Base-by-base conservation (phyloP, 768 basidiomycete genomes). In the Agaricus blazei region DNA sequence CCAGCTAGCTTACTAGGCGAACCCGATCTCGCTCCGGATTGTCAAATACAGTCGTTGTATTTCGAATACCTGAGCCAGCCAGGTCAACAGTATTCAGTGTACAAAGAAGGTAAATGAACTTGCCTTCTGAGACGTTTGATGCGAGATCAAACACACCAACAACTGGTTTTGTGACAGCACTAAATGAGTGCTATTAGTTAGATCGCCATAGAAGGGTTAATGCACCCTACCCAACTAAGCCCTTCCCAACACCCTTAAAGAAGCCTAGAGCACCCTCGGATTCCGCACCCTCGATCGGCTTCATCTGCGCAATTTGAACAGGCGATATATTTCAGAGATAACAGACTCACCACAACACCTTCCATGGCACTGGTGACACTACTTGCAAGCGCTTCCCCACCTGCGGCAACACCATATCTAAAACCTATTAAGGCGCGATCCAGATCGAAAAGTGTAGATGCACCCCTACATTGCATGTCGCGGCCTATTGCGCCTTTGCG, bases 41-140 rank as follows among this genome's bases (percentile, higher is more conserved):
- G 67, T 98, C 97, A 59, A 98, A 99, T 2, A 98, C 96, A 2
- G 94, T 98, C 0, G 97, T 98, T 0, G 97, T 99, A 64, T 99
- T 99, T 44, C 97, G 85, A 59, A 99, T 96, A 27, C 96, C 92
- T 93, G 29, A 40, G 12, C 45, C 43, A 9, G 46, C 46, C 12
- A 43, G 29, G 15, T 47, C 15, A 48, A 9, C 43, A 19, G 19
- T 4, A 1, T 12, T n/a, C 15, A 28, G 45, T 31, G 9, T 12
- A 48, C 34, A 28, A 48, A 51, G 1, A 6, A 37, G n/a, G n/a
- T 41, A 8, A 7, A 34, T 40, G 24, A 34, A 44, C 61, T 43
- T 58, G 88, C 90, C 96, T 79, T 97, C 96, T 26, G 90, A 87
- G 23, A 98, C 84, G 63, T 95, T 98, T 12, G 95, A 89, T 2